Conservation (phyloP, 108 stramenopile species). For the Cyclotella atomus region DNA sequence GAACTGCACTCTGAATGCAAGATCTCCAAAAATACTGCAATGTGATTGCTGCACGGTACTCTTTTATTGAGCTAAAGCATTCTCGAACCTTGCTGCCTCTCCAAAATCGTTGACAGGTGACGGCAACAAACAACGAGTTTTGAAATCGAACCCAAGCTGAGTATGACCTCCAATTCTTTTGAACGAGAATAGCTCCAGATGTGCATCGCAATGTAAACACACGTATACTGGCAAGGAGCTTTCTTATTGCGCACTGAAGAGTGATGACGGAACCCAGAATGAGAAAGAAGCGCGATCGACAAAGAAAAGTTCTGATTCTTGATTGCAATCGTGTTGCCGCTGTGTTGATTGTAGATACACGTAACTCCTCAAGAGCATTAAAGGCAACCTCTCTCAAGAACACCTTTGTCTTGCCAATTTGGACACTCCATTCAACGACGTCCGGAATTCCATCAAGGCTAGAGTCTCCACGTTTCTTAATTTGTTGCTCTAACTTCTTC, state of each 20-base stretch:
- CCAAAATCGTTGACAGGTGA: conserved; percentile 64
- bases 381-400: conserved; percentile 81
- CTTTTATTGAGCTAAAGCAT: conserved; percentile 13
- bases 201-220: conserved; percentile 32
- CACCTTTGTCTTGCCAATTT: conserved; percentile 91
- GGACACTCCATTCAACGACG: conserved; percentile 71
- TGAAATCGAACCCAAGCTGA: conserved; percentile 40
- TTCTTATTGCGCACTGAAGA: conserved; percentile 43
- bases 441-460: conserved; percentile 60
- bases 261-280: conserved; percentile 45
- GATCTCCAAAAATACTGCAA: conserved; percentile 63
- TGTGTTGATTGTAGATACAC: conserved; percentile 43
- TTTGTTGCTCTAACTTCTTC: conserved; percentile 52
- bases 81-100: conserved; percentile 41
- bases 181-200: conserved; percentile 24
- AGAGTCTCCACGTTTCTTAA: conserved; percentile 21
- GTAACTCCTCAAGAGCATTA: conserved; percentile 82
- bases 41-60: conserved; percentile 44
- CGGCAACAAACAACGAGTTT: conserved; percentile 46
- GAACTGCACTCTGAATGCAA: conserved; percentile 26
- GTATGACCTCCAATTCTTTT: conserved; percentile 41
- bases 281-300: conserved; percentile 30
- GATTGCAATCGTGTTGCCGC: conserved; percentile 44
- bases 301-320: conserved; percentile 24
- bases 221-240: conserved; percentile 30